Base-by-base conservation (phyloP, 148 eudicot species). In the Pouteria glomerata region DNA sequence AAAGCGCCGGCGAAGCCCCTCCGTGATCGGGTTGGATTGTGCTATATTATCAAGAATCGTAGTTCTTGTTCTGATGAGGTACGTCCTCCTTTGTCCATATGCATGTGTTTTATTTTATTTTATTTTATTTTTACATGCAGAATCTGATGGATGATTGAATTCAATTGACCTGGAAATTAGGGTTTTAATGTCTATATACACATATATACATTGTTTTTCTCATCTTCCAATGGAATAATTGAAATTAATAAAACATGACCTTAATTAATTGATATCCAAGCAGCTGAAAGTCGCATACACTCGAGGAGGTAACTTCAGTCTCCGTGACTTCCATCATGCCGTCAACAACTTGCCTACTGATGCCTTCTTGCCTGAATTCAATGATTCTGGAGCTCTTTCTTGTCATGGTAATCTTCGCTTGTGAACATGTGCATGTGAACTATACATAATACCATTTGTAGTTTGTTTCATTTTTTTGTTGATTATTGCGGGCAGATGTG, bases 281-380 rank as follows among this genome's bases (percentile, higher is more conserved):
- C 82, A 90, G 93, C 79, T 86, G 61, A 87, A 85, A 84, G 76
- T 89, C 66, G 97, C 83, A 19, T 86, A 91, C 64, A 80, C 78
- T 76, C 94, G 92, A 3, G 73, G 86, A 59, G 90, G 85, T 74
- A 80, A 76, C 64, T 91, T 91, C 77, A 87, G 63, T 74, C 85
- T 91, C 35, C 86, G 85, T 29, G 91, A 89, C 74, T 84, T 91
- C 58, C 97, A 89, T 73, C 85, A 89, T 79, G 94, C 92, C 11
- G 83, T 91, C 76, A 85, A 82, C 75, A 81, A 71, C 71, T 61
- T 91, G 70, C 97, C 95, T 23, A 78, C 71, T 58, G 85, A 89
- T 81, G 83, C 81, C 66, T 86, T 87, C 69, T 77, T 66, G 23
- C 90, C 90, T 2, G 79, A 79, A 5, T 66, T 79, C 51, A 77